These are phyloP conservation scores for Hypoxylon sp. DNA, from an alignment of 2,329 filamentous ascomycete genomes.

Conservation along the genomic window DNA sequence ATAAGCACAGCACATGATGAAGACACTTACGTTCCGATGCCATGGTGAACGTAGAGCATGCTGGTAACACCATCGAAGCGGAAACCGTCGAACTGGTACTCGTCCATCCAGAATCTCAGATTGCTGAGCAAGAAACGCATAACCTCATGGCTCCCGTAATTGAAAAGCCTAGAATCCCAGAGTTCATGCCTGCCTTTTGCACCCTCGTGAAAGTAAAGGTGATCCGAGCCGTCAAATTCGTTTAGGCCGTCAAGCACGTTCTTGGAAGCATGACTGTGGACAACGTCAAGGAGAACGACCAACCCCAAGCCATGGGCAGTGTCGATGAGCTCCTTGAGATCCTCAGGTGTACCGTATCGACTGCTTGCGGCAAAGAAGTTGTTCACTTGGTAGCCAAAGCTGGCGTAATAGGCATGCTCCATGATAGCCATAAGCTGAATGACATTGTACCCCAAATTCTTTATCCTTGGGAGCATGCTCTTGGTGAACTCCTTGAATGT, in stretches of 20 bases:
- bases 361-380: slow-evolving; percentile 99
- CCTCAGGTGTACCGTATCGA: slow-evolving; percentile 92
- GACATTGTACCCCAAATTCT: slow-evolving; percentile 91
- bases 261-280: slow-evolving; percentile 98
- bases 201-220: slow-evolving; percentile 95
- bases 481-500: slow-evolving; percentile 98
- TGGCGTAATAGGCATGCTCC: slow-evolving; percentile 99
- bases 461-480: slow-evolving; percentile 91
- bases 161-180: slow-evolving; percentile 97
- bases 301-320: slow-evolving; percentile 93
- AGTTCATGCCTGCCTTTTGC: slow-evolving; percentile 87
- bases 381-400: slow-evolving; percentile 98
- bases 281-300: slow-evolving; percentile 91
- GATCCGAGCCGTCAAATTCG: slow-evolving; percentile 93
- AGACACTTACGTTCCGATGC: slow-evolving; percentile 90
- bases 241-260: slow-evolving; percentile 96
- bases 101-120: slow-evolving; percentile 98
- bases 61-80: slow-evolving; percentile 98
- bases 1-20: neutral
- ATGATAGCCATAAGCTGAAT: slow-evolving; percentile 99
- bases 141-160: slow-evolving; percentile 95
- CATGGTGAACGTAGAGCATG: slow-evolving; percentile 97
- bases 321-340: slow-evolving; percentile 95
- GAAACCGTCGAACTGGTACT: slow-evolving; percentile 97
- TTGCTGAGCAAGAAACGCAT: slow-evolving; percentile 96